phyloP scores from a whole-genome alignment of 805 yeast genomes.

The Starmerella riodocensis region DNA sequence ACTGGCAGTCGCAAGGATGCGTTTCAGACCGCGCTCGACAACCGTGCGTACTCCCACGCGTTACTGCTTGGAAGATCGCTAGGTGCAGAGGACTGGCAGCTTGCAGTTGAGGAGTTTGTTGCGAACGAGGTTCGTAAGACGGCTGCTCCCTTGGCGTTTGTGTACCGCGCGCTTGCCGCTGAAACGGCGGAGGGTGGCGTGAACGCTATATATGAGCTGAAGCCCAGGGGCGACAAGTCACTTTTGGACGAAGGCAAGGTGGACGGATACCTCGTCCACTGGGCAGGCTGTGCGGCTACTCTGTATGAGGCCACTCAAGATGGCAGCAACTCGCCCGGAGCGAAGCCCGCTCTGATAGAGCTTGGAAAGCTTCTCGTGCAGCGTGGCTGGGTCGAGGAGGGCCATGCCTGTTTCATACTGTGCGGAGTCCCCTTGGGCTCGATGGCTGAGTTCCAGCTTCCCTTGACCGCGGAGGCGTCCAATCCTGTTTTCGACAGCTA shows the following conservation, averaged over 20 bases:
- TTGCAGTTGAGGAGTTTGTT: conserved; percentile 46
- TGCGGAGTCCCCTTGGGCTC: conserved; percentile 25
- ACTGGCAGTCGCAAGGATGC: conserved; percentile 59
- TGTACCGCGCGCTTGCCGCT: conserved; percentile 55
- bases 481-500: conserved; percentile 30
- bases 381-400: conserved; percentile 31
- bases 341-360: conserved; percentile 23
- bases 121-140: conserved; percentile 34
- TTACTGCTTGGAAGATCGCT: conserved; percentile 53
- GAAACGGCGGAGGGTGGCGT: conserved; percentile 30
- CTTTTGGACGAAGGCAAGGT: conserved; percentile 8
- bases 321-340: conserved; percentile 1
- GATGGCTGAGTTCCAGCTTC: conserved; percentile 14
- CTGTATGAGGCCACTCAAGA: conserved; percentile 16
- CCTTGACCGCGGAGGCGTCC: conserved; percentile 22
- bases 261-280: conserved; percentile 19
- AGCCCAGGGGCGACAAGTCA: conserved; percentile 23
- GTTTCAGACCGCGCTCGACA: conserved; percentile 43
- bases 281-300: conserved; percentile 26
- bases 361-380: conserved; percentile 30
- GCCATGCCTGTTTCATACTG: conserved; percentile 29
- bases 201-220: conserved; percentile 40
- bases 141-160: conserved; percentile 35
- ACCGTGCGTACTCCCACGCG: conserved; percentile 67
- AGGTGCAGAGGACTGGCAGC: conserved; percentile 48